phyloP scores from a whole-genome alignment of 805 yeast genomes.

The Candida silvicultrix region DNA sequence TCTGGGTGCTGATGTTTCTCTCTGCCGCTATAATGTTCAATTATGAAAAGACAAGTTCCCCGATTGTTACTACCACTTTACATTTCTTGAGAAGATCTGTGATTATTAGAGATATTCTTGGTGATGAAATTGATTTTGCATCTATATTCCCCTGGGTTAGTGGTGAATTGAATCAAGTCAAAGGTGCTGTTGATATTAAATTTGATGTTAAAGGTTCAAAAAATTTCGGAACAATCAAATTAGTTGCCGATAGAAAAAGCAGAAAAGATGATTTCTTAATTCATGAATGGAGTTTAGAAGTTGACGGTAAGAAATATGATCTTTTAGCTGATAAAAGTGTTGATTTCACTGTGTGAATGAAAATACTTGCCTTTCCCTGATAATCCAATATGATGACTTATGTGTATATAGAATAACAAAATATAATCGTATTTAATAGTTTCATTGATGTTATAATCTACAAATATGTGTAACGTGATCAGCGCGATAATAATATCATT shows the following conservation, averaged over 20 bases:
- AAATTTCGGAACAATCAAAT: conserved; percentile 46
- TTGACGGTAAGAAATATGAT: conserved; percentile 40
- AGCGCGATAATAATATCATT: not conserved
- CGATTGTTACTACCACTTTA: conserved; percentile 80
- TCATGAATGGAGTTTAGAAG: conserved; percentile 52
- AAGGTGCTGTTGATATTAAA: conserved; percentile 69
- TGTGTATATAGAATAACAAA: not conserved
- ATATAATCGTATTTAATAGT: not conserved
- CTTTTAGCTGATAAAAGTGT: conserved; percentile 41
- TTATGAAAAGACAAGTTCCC: conserved; percentile 88
- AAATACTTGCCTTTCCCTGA: too few relatives aligned
- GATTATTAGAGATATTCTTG: conserved; percentile 55
- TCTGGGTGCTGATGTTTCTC: conserved; percentile 46
- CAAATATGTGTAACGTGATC: not conserved
- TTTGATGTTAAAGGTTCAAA: conserved; percentile 68
- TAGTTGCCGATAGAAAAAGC: conserved; percentile 67
- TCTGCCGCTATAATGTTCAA: conserved; percentile 70
- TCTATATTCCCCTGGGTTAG: conserved; percentile 83
- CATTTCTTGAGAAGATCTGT: conserved; percentile 78
- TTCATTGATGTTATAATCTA: too few relatives aligned
- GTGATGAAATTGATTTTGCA: conserved; percentile 68
- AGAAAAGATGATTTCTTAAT: conserved; percentile 52
- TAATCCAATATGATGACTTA: not conserved
- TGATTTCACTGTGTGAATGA: conserved; percentile 20
- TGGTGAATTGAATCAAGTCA: conserved; percentile 79